These are phyloP conservation scores for Sporothrix humicola DNA, from an alignment of 2,329 filamentous ascomycete species.

Conservation along the genomic window DNA sequence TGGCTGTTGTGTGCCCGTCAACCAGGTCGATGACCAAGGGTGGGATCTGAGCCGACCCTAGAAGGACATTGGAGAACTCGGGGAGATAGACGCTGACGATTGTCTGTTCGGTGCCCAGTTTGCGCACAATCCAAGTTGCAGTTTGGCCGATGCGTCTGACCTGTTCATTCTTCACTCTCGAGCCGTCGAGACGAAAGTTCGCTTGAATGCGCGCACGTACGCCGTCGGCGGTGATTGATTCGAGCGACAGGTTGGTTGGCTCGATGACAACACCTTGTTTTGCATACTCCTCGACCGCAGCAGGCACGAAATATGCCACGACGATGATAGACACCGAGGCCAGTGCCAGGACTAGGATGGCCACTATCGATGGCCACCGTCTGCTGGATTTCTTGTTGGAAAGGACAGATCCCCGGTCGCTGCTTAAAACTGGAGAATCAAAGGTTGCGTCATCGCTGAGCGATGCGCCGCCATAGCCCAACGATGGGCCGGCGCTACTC, in stretches of 20 bases:
- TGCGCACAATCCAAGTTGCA: slow-evolving; percentile 78
- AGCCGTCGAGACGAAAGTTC: slow-evolving; percentile 79
- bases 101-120: slow-evolving; percentile 75
- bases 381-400: slow-evolving; percentile 50
- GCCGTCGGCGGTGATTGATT: slow-evolving; percentile 80
- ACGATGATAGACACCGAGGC: slow-evolving; percentile 72
- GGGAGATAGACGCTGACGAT: slow-evolving; percentile 79
- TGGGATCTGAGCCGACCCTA: slow-evolving; percentile 79
- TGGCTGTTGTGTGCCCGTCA: slow-evolving; percentile 74
- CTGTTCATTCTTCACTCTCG: slow-evolving; percentile 71
- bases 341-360: slow-evolving; percentile 69
- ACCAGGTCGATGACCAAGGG: slow-evolving; percentile 75
- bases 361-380: slow-evolving; percentile 79
- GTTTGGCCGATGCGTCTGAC: slow-evolving; percentile 77
- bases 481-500: background rate
- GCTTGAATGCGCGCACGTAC: slow-evolving; percentile 81
- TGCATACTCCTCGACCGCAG: slow-evolving; percentile 82
- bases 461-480: background rate
- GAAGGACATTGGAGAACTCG: slow-evolving; percentile 76
- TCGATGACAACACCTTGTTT: slow-evolving; percentile 81
- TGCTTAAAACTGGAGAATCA: slow-evolving; percentile 28
- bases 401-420: slow-evolving; percentile 44
- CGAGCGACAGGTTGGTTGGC: slow-evolving; percentile 82
- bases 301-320: slow-evolving; percentile 80
- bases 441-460: slow-evolving; percentile 9